Evolutionary conservation across 2,329 filamentous ascomycete genomes (phyloP).

Genomic region (Fusarium scirpi): DNA sequence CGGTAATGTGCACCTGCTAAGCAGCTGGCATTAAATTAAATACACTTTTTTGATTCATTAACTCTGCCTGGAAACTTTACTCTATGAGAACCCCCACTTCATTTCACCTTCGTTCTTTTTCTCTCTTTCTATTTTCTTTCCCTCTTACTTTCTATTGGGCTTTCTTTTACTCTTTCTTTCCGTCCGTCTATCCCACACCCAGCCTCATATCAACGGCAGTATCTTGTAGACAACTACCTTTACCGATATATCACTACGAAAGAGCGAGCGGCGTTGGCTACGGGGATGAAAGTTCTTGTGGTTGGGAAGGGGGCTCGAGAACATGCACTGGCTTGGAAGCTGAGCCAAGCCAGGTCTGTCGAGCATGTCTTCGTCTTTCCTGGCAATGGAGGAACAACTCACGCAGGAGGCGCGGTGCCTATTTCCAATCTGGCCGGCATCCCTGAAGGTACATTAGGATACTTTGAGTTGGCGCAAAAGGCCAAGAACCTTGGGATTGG

Average conservation of each 20-base stretch:
- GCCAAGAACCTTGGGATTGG: constrained; percentile 72
- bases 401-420: constrained; percentile 58
- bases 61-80: too few relatives aligned
- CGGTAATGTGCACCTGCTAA: not conserved
- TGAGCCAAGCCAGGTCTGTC: constrained; percentile 72
- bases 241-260: not conserved
- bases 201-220: too few relatives aligned
- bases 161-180: not conserved
- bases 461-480: constrained; percentile 69
- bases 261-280: too few relatives aligned
- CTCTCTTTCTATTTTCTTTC: not conserved
- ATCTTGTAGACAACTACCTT: too few relatives aligned
- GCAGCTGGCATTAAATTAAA: not conserved
- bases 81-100: too few relatives aligned
- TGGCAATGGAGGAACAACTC: constrained; percentile 76
- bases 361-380: constrained; percentile 66
- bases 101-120: too few relatives aligned
- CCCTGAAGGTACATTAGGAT: constrained; percentile 64
- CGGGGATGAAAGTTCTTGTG: constrained; percentile 64
- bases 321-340: constrained; percentile 81
- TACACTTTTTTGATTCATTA: too few relatives aligned
- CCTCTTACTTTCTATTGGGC: not conserved
- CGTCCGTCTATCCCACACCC: not conserved
- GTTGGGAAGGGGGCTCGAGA: constrained; percentile 81
- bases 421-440: constrained; percentile 65